Conservation (phyloP, 75 land plant species). For the Pinus tabuliformis region DNA sequence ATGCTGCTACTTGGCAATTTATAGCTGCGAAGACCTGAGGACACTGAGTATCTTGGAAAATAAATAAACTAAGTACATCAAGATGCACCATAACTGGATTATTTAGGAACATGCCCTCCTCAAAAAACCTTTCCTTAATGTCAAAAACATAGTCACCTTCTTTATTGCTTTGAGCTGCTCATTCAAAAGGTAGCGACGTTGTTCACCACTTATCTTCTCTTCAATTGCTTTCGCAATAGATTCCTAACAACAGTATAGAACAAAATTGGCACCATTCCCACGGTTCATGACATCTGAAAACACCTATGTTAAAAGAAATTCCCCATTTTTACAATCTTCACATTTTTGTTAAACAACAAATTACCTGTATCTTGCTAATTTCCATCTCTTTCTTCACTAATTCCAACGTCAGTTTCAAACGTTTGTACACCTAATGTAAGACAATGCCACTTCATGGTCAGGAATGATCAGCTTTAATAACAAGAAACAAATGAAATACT, state of each 20-base stretch:
- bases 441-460: not conserved
- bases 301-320: not conserved
- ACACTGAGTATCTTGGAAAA: too few relatives aligned
- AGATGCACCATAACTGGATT: too few relatives aligned
- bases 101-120: too few relatives aligned
- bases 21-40: too few relatives aligned
- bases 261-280: not conserved
- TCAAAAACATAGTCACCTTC: slow-evolving; percentile 54
- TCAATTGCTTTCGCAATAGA: slow-evolving; percentile 98
- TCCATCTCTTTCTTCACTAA: slow-evolving; percentile 95
- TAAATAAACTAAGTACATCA: too few relatives aligned
- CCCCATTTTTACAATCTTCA: not conserved
- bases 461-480: not conserved
- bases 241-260: slow-evolving; percentile 46
- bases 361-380: slow-evolving; percentile 92
- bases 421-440: slow-evolving; percentile 67
- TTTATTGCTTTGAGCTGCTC: slow-evolving; percentile 99
- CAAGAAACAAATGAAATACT: not conserved
- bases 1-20: too few relatives aligned
- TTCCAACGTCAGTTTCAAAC: slow-evolving; percentile 75
- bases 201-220: slow-evolving; percentile 97
- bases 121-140: too few relatives aligned
- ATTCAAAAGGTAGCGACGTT: slow-evolving; percentile 89
- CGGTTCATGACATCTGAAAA: not conserved
- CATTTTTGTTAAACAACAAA: not conserved